Evolutionary conservation across 441 rosid species (phyloP).

Genomic region (Daphne laureola): DNA sequence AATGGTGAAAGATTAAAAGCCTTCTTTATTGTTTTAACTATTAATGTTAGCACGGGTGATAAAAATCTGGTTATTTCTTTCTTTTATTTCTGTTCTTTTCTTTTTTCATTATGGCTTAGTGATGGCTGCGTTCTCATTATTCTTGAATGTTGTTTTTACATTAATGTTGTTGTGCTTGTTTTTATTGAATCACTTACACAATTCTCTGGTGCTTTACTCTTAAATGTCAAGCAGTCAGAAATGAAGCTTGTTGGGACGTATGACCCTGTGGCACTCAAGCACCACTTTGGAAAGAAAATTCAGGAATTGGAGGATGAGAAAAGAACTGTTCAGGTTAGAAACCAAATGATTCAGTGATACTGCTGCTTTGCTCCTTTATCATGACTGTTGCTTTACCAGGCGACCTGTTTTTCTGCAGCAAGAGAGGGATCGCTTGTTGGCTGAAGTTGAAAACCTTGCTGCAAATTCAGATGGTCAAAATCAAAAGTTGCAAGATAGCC

Average conservation of each 20-base stretch:
- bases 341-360: constrained; percentile 12
- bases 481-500: constrained; percentile 75
- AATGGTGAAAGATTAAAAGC: too few relatives aligned
- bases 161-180: constrained; percentile 1
- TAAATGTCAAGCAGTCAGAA: constrained; percentile 58
- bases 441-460: constrained; percentile 86
- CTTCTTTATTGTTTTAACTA: too few relatives aligned
- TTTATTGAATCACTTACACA: too few relatives aligned
- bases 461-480: constrained; percentile 77
- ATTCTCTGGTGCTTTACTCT: too few relatives aligned
- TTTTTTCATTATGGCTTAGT: too few relatives aligned
- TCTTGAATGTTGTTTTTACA: background rate
- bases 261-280: constrained; percentile 73
- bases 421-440: constrained; percentile 80
- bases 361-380: constrained; percentile 5
- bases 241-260: constrained; percentile 84
- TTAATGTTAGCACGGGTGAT: too few relatives aligned
- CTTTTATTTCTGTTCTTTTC: too few relatives aligned
- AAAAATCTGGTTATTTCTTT: too few relatives aligned
- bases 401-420: constrained; percentile 41
- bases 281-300: constrained; percentile 93
- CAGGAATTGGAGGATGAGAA: constrained; percentile 90
- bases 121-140: too few relatives aligned
- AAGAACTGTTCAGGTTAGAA: constrained; percentile 73
- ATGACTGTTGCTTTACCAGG: constrained; percentile 8